Evolutionary conservation across 2,329 filamentous ascomycete species (phyloP).

Genomic region (Gyromitra esculenta): DNA sequence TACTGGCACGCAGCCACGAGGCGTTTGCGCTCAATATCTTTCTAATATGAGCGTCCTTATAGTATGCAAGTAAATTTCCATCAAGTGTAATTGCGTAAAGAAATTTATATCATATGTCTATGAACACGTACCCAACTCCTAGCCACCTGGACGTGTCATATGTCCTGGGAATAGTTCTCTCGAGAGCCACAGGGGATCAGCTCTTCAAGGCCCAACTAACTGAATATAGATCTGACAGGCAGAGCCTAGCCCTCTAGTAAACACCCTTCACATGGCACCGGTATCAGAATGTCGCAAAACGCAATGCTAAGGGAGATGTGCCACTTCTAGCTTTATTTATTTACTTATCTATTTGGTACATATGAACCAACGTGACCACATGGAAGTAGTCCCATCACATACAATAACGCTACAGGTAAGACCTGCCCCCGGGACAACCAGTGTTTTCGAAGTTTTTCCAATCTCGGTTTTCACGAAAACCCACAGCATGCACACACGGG

Average conservation of each 20-base stretch:
- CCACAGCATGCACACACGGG: constrained; percentile 39
- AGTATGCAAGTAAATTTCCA: not conserved
- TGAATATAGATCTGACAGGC: constrained; percentile 6
- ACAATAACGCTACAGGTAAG: not conserved
- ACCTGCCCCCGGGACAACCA: constrained; percentile 14
- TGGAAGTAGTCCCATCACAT: not conserved
- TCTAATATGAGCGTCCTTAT: constrained; percentile 16
- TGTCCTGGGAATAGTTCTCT: not conserved
- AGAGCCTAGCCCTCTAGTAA: not conserved
- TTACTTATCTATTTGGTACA: not conserved
- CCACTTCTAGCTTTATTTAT: not conserved
- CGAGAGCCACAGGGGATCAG: not conserved
- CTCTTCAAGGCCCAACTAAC: not conserved
- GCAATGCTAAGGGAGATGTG: not conserved
- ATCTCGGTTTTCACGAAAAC: constrained; percentile 35
- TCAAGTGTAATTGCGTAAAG: not conserved
- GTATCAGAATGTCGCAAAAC: not conserved
- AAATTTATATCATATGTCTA: constrained; percentile 29
- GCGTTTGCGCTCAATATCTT: constrained; percentile 8
- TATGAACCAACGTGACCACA: constrained; percentile 8
- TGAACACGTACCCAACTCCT: not conserved
- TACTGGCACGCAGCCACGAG: constrained; percentile 11
- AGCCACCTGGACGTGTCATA: constrained; percentile 28
- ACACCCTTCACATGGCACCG: constrained; percentile 11
- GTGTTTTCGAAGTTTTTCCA: constrained; percentile 18